Evolutionary conservation across 208 protist genomes (phyloP), one percentile per base, ranked within the genome.

Genomic region (Leishmania turanica): DNA sequence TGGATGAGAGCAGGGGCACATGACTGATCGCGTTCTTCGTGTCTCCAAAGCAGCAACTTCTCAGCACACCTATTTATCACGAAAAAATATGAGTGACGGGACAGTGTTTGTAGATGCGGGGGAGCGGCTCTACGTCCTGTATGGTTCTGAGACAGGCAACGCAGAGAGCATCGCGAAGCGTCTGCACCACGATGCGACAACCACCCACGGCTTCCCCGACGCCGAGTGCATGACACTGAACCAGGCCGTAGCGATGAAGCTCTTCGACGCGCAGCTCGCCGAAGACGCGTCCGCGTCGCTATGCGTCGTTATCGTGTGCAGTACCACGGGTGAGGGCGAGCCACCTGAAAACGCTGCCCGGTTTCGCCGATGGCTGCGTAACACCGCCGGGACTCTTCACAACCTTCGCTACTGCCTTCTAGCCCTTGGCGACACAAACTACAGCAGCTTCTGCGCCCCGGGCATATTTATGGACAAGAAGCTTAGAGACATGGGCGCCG

Each of bases 301-400:
- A 2, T 88, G 85, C 37, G 56, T 93, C 17, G 87, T 94, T 5
- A 92, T 96, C 75, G 90, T 96, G 51, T 92, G 88, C 76, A 92
- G 90, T 70, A 97, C 93, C 34, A 95, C 85, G 17, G 93, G 93
- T 27, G 92, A 97, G 74, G 93, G 92, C 15, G 90, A 96, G 65
- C 86, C 88, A n/a, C 93, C 93, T 37, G 88, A 93, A 51, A 97
- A 97, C 83, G 93, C 84, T 5, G 54, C 85, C 1, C 90, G 89
- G 8, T 94, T 96, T 68, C 87, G 84, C 6, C 82, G 91, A 8
- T 91, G 83, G 82, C 87, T 97, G 71, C 89, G 89, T 37, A 90
- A 91, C 62, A 81, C 77, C 24, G 87, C 54, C n/a, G 66, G 70
- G 21, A 85, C 79, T 31, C 80, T 96, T 40, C 47, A 86, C 37